These are phyloP conservation scores for Thermothielavioides terrestris DNA, from an alignment of 495 filamentous ascomycete species.

Conservation along the genomic window DNA sequence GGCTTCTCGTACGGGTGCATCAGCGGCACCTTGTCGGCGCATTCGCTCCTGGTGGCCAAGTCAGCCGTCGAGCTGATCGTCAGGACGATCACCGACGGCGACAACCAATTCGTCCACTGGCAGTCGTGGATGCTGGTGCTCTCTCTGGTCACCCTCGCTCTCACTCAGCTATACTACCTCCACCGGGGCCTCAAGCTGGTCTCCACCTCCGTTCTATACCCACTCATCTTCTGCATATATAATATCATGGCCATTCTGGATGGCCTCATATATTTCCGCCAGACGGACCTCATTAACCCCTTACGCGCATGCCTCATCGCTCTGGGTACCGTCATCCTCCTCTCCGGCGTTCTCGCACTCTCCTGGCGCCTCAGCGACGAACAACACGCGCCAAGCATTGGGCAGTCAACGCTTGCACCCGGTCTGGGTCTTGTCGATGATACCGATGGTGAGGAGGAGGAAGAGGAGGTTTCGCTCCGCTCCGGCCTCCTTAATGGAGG, in stretches of 20 bases:
- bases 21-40: slow-evolving; percentile 89
- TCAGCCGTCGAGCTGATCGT: slow-evolving; percentile 96
- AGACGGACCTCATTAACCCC: slow-evolving; percentile 66
- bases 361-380: slow-evolving; percentile 87
- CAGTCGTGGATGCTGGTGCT: slow-evolving; percentile 93
- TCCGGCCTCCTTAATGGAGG: slow-evolving; percentile 33
- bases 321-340: slow-evolving; percentile 75
- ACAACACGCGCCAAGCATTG: slow-evolving; percentile 47
- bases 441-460: slow-evolving; percentile 49
- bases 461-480: slow-evolving; percentile 29
- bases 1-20: slow-evolving; percentile 84
- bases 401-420: slow-evolving; percentile 56
- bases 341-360: slow-evolving; percentile 80
- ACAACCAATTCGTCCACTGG: slow-evolving; percentile 95
- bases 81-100: slow-evolving; percentile 73
- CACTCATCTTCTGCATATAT: slow-evolving; percentile 97
- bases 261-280: slow-evolving; percentile 92
- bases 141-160: slow-evolving; percentile 69
- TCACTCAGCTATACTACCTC: slow-evolving; percentile 90
- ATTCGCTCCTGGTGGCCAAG: slow-evolving; percentile 88
- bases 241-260: slow-evolving; percentile 98
- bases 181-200: slow-evolving; percentile 89
- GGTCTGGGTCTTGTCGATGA: slow-evolving; percentile 63
- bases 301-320: slow-evolving; percentile 77
- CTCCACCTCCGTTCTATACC: slow-evolving; percentile 93